Evolutionary conservation across 352 stramenopile species (phyloP), one percentile per base, ranked within the genome.

Genomic region (Saprolegnia diclina): DNA sequence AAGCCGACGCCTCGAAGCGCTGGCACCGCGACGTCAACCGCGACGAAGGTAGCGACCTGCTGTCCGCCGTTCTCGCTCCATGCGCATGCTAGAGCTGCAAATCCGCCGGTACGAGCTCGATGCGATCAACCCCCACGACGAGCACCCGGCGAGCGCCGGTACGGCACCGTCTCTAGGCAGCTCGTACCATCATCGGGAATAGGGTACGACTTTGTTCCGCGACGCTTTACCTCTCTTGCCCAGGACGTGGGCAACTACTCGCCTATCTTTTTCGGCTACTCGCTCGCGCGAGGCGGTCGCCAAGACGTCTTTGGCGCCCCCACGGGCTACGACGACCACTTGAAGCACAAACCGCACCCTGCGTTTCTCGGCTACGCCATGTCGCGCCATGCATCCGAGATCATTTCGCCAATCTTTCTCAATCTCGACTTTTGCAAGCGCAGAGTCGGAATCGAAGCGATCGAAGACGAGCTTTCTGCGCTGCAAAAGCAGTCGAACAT

Each of bases 391-490:
- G 77, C 90, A 26, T 71, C 73, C 14, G 55, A 71, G 19, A 52
- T 46, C 3, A 72, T 91, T 24, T 91, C 85, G 11, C 85, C 85
- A 3, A 73, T 90, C 10, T 91, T 93, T 66, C 89, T 93, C 64
- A 68, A 74, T 35, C 62, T 77, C 14, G 74, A 57, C 4, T 91
- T 90, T 70, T 35, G 64, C 18, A 93, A 93, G 38, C 79, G 77
- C 87, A 42, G 73, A 76, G 54, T 70, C 89, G 14, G 52, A 74
- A 72, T 73, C 19, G 32, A 42, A 21, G 70, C 78, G 19, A 62
- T 72, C 22, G 42, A 72, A 0, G 67, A 68, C 19, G 71, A 73
- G 11, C 42, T 48, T 3, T 7, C 1, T 1, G 42, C 4, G 13
- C 42, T 48, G 3, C 42, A 48, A n/a, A 3, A 35, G 11, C 62